Evolutionary conservation across 495 filamentous ascomycete species (phyloP), one percentile per base, ranked within the genome.

Genomic region (Geopyxis carbonaria): DNA sequence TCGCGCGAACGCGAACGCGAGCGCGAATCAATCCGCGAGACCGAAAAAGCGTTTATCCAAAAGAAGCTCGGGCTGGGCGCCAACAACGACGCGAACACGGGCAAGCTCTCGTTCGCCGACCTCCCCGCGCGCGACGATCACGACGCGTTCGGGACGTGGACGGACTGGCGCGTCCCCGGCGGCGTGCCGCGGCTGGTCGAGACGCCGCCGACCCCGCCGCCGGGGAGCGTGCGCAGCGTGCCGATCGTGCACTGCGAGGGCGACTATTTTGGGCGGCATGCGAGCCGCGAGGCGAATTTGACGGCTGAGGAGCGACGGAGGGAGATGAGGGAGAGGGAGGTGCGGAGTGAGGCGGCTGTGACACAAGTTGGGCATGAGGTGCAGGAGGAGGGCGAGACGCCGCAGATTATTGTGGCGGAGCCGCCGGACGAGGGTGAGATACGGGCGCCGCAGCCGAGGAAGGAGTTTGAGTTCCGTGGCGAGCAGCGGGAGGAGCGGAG

Each of bases 121-220:
- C n/a, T n/a, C n/a, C n/a, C n/a, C 25, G 25, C 7, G 25, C 25
- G 25, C 9, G 49, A 51, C 21, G 36, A 45, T 22, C 25, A 52
- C 1, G 50, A 51, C n/a, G 45, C 38, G 14, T 49, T 53, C 31
- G 38, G 38, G 11, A 29, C 6, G n/a, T 51, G 53, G 40, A 8
- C 39, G 20, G 37, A 30, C 19, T 54, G 51, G 51, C 34, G 15
- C 15, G 24, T 50, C 7, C 41, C 34, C 10, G 36, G 40, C 19
- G 39, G 41, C 29, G 49, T 54, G n/a, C 51, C 51, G 14, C 31
- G 16, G 5, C 50, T 54, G 13, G 43, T 54, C 27, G 41, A 54
- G 37, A 54, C 51, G 13, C 42, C 49, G 2, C 45, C 51, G 22
- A 45, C 51, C 18, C 51, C 51, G 13, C 43, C 48, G 10, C 34